These are phyloP conservation scores for Lithospermum erythrorhizon DNA, from an alignment of 257 asterid species.

Conservation along the genomic window DNA sequence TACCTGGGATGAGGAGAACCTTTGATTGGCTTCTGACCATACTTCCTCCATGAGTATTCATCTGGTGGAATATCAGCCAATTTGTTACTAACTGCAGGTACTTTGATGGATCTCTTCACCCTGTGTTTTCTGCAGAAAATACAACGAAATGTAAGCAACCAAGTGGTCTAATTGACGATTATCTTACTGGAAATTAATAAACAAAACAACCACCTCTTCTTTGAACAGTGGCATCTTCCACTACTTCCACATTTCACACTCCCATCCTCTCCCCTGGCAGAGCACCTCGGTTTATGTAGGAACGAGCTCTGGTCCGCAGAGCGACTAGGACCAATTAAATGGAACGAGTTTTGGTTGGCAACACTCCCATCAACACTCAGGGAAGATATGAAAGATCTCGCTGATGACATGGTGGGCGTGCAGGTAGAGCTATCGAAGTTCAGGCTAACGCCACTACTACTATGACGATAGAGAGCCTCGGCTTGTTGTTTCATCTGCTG, in stretches of 20 bases:
- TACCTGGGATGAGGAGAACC: constrained; percentile 83
- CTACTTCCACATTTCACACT: constrained; percentile 83
- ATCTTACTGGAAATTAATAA: background rate
- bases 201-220: constrained; percentile 53
- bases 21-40: constrained; percentile 74
- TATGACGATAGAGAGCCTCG: constrained; percentile 40
- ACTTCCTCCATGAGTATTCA: constrained; percentile 73
- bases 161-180: background rate
- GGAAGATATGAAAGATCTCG: constrained; percentile 73
- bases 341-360: constrained; percentile 53
- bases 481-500: constrained; percentile 59
- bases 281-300: constrained; percentile 68
- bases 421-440: constrained; percentile 74
- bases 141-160: background rate
- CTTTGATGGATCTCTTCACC: constrained; percentile 54
- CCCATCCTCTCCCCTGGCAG: constrained; percentile 75
- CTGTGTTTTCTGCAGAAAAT: constrained; percentile 44
- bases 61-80: constrained; percentile 70
- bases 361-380: constrained; percentile 82
- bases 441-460: constrained; percentile 69
- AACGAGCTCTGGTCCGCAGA: constrained; percentile 70
- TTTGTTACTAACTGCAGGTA: constrained; percentile 70
- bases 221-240: constrained; percentile 81
- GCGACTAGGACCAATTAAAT: constrained; percentile 53
- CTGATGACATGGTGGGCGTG: constrained; percentile 80